Conservation (phyloP, 371 early-diverging fungal genomes). For the Haplosporangium sp. region DNA sequence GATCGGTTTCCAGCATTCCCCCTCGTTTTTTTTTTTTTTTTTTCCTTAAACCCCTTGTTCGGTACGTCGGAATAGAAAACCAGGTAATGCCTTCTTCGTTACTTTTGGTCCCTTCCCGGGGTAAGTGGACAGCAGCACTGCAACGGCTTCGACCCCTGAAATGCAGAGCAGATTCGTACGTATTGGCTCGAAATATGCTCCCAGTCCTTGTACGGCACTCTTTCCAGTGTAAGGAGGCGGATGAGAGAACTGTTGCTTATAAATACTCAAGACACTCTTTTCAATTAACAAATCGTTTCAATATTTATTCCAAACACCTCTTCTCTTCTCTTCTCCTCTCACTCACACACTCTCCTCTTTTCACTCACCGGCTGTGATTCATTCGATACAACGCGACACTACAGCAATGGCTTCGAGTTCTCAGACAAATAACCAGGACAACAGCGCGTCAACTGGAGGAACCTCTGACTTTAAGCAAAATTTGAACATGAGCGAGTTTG, state of each 20-base stretch:
- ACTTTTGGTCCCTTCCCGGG: conserved; percentile 25
- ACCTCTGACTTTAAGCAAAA: conserved; percentile 23
- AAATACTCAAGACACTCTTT: too few species aligned
- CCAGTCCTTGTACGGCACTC: too few species aligned
- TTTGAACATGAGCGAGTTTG: conserved; percentile 51
- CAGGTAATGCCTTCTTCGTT: conserved; percentile 21
- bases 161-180: too few species aligned
- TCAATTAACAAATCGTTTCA: too few species aligned
- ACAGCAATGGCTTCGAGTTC: neutral
- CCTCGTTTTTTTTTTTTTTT: neutral
- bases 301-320: too few species aligned
- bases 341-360: neutral
- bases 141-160: neutral
- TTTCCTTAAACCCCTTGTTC: neutral
- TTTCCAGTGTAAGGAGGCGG: too few species aligned
- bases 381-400: neutral
- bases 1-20: neutral
- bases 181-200: neutral
- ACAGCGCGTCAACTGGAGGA: neutral
- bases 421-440: neutral
- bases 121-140: conserved; percentile 9
- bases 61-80: neutral
- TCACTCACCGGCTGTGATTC: neutral
- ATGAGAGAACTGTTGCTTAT: too few species aligned
- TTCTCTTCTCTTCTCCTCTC: neutral